Evolutionary conservation across 2,329 filamentous ascomycete genomes (phyloP).

Genomic region (Trichoderma endophyticum): DNA sequence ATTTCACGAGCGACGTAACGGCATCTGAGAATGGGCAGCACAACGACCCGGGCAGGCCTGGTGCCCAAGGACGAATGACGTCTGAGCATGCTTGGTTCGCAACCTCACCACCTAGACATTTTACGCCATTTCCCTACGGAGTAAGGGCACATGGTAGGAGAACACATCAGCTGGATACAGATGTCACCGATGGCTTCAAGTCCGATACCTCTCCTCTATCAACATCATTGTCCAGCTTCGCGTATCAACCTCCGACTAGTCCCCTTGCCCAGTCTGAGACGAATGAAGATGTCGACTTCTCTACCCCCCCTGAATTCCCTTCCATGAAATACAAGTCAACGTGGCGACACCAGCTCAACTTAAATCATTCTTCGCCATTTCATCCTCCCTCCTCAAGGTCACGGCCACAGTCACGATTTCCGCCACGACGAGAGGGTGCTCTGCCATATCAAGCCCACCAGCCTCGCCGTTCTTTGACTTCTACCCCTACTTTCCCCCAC

Average conservation of each 20-base stretch:
- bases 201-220: conserved; percentile 60
- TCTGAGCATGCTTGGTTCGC: conserved; percentile 45
- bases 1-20: conserved; percentile 52
- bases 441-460: conserved; percentile 75
- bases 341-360: conserved; percentile 70
- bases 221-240: conserved; percentile 74
- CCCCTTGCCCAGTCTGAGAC: conserved; percentile 86
- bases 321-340: conserved; percentile 35
- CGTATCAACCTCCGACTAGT: conserved; percentile 85
- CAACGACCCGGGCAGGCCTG: background rate
- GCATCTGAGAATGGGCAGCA: conserved; percentile 19
- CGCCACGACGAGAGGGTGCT: conserved; percentile 54
- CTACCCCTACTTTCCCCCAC: conserved; percentile 44
- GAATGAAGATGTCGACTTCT: conserved; percentile 67
- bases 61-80: conserved; percentile 23
- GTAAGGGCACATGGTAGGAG: conserved; percentile 26
- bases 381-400: conserved; percentile 38
- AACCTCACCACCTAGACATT: conserved; percentile 55
- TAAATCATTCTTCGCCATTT: conserved; percentile 50
- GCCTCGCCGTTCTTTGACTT: conserved; percentile 70
- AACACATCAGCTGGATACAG: conserved; percentile 26
- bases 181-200: conserved; percentile 36
- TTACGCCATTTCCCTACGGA: conserved; percentile 45
- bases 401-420: conserved; percentile 24
- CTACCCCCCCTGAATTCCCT: conserved; percentile 48